phyloP scores from a whole-genome alignment of 768 basidiomycete genomes.

The Agaricus blazei region DNA sequence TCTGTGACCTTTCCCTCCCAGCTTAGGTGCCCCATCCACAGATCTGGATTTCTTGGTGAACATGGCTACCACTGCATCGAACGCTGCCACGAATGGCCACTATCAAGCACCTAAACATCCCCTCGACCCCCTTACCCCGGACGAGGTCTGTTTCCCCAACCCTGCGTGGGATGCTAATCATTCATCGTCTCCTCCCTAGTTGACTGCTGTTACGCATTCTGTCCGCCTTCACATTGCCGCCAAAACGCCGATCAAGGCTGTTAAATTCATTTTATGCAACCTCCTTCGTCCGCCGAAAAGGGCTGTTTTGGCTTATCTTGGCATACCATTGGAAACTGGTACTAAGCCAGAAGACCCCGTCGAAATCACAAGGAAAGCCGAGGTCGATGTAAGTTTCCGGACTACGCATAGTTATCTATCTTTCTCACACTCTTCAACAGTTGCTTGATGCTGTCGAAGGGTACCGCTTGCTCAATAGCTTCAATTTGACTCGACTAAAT shows the following conservation, averaged over 20 bases:
- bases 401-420: slow-evolving; percentile 10
- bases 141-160: slow-evolving; percentile 42
- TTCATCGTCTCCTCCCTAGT: slow-evolving; percentile 33
- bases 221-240: slow-evolving; percentile 49
- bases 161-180: background rate
- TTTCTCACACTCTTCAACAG: slow-evolving; percentile 28
- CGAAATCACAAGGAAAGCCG: slow-evolving; percentile 64
- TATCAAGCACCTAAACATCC: slow-evolving; percentile 40
- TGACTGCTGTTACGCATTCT: slow-evolving; percentile 54
- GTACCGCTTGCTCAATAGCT: slow-evolving; percentile 25
- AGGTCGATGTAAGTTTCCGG: slow-evolving; percentile 57
- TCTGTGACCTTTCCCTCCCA: background rate
- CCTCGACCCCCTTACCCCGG: slow-evolving; percentile 59
- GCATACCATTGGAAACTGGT: slow-evolving; percentile 65
- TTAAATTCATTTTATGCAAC: slow-evolving; percentile 66
- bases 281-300: slow-evolving; percentile 73
- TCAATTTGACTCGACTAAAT: background rate
- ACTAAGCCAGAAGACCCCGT: slow-evolving; percentile 44
- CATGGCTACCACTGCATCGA: slow-evolving; percentile 7
- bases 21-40: background rate
- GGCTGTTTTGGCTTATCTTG: slow-evolving; percentile 71
- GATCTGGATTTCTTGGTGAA: background rate
- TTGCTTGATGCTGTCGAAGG: slow-evolving; percentile 76
- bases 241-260: slow-evolving; percentile 56
- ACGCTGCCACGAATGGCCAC: slow-evolving; percentile 13